phyloP scores from a whole-genome alignment of 768 basidiomycete genomes.

The Collybia sordida region DNA sequence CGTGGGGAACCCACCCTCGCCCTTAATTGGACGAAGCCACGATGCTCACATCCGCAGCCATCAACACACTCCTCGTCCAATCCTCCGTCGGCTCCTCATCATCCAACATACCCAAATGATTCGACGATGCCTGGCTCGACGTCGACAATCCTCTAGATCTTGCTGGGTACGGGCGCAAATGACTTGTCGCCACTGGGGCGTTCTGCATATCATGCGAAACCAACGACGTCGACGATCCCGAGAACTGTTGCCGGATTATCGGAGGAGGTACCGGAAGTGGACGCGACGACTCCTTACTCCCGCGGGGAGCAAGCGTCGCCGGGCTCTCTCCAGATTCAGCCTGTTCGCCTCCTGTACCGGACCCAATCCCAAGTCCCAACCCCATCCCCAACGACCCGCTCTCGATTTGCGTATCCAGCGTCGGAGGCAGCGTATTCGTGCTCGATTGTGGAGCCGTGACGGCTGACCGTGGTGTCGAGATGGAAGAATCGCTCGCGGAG shows the following conservation, averaged over 20 bases:
- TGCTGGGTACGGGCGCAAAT: conserved; percentile 21
- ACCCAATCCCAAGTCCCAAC: conserved; percentile 32
- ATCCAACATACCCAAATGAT: conserved; percentile 46
- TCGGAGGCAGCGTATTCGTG: conserved; percentile 48
- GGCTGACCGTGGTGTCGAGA: conserved; percentile 52
- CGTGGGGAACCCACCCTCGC: no score
- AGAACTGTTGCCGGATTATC: neutral
- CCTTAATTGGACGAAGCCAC: no score
- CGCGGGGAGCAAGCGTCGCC: conserved; percentile 6
- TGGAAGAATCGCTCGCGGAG: conserved; percentile 47
- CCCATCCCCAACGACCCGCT: conserved; percentile 46
- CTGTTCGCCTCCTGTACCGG: no score
- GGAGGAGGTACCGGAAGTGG: conserved; percentile 1
- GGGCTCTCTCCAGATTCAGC: conserved; percentile 22
- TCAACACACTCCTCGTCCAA: conserved; percentile 74
- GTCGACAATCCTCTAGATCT: conserved; percentile 23
- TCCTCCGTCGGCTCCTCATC: conserved; percentile 54
- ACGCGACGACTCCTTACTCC: neutral
- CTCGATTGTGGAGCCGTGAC: conserved; percentile 59
- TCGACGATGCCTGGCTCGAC: conserved; percentile 37
- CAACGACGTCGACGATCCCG: no score
- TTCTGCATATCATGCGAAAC: conserved; percentile 4
- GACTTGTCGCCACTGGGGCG: conserved; percentile 14
- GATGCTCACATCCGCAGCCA: conserved; percentile 54
- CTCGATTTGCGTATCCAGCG: conserved; percentile 63